Evolutionary conservation across 1,284 basidiomycete genomes (phyloP), one percentile per base, ranked within the genome.

Genomic region (Cryptococcus floricola): DNA sequence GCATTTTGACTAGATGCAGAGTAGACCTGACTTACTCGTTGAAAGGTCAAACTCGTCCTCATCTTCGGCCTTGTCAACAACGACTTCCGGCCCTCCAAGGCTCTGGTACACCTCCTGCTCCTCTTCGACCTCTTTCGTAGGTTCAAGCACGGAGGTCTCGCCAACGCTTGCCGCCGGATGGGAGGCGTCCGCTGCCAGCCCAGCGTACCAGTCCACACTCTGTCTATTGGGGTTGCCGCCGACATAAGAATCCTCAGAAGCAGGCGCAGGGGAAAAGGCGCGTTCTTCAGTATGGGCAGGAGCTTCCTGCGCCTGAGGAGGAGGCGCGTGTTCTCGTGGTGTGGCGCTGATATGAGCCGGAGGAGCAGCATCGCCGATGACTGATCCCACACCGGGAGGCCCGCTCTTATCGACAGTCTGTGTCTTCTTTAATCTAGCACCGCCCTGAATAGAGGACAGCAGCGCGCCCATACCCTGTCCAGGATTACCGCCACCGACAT

Each of bases 121-220:
- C 48, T 70, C 68, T 9, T 63, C 59, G 53, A 69, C 74, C 49
- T 74, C 72, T 37, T 50, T 59, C 0, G 69, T 71, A 5, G 67
- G 38, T 31, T 62, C 63, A 8, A 73, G 63, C 2, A 50, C 27
- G 14, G 50, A 49, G n/a, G 56, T 50, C 48, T 68, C 69, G 27
- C 47, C 58, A 49, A 55, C 55, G 37, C 48, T 53, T 10, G 61
- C 64, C 3, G 65, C 65, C 0, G 73, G 71, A 58, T 69, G 68
- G 42, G 79, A 69, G 9, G 77, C 72, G 75, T 95, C 90, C 42
- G 87, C 86, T 9, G 93, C 92, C n/a, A 95, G 80, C 41, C 86
- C 87, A 54, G 85, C 83, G 71, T 91, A 90, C 94, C 94, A 97
- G 69, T 92, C 93, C 10, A 96, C 88, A 27, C 86, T 88, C 73